Conservation (phyloP, 2,329 filamentous ascomycete genomes). For the Aspergillus sclerotialis region DNA sequence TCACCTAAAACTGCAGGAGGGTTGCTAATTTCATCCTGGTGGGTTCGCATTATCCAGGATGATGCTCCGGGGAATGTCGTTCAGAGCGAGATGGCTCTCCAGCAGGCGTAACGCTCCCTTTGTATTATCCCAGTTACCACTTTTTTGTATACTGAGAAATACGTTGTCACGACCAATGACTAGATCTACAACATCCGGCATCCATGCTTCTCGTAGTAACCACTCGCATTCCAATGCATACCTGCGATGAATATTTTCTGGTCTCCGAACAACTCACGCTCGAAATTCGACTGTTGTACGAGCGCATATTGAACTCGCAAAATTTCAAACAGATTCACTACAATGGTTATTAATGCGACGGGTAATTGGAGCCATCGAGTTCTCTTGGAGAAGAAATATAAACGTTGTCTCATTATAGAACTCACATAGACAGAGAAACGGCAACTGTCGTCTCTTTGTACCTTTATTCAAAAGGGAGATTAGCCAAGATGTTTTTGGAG, state of each 20-base stretch:
- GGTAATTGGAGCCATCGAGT: neutral
- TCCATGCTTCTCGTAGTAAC: constrained; percentile 58
- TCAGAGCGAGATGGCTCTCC: constrained; percentile 45
- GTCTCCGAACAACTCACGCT: constrained; percentile 4
- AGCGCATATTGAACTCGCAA: neutral
- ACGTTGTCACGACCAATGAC: constrained; percentile 59
- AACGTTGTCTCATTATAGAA: neutral
- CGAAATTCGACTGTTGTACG: neutral
- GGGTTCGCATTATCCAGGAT: constrained; percentile 53
- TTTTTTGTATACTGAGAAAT: constrained; percentile 62
- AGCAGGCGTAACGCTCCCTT: constrained; percentile 55
- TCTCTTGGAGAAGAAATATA: neutral
- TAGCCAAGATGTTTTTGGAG: too few relatives aligned
- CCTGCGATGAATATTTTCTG: constrained; percentile 58
- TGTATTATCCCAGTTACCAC: constrained; percentile 62
- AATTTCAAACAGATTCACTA: neutral
- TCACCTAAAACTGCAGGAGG: constrained; percentile 30
- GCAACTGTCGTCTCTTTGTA: too few relatives aligned
- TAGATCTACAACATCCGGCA: constrained; percentile 51
- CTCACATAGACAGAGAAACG: too few relatives aligned
- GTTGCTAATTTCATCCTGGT: constrained; percentile 48
- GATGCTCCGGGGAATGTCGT: constrained; percentile 50
- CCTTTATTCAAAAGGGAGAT: too few relatives aligned
- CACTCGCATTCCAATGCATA: constrained; percentile 61
- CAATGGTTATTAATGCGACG: neutral